These are phyloP conservation scores for Hirsutella rhossiliensis DNA, from an alignment of 2,329 filamentous ascomycete species.

Conservation along the genomic window DNA sequence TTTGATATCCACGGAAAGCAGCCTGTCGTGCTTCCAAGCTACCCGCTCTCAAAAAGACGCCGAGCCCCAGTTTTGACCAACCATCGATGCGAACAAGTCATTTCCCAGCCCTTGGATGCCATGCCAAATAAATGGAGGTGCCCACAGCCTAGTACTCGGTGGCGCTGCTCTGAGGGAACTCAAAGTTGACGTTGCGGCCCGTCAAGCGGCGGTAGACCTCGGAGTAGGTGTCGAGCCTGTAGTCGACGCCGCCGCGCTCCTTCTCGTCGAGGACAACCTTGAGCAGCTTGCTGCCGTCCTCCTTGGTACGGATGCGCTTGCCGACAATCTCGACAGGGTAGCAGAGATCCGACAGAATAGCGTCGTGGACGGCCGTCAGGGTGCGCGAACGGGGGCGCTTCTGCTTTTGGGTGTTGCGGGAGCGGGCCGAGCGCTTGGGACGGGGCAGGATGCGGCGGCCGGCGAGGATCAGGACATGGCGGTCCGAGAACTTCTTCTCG, in stretches of 20 bases:
- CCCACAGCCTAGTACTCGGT: slow-evolving; percentile 61
- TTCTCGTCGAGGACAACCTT: slow-evolving; percentile 99
- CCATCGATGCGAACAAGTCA: slow-evolving; percentile 22
- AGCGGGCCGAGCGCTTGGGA: slow-evolving; percentile 96
- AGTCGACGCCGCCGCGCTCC: slow-evolving; percentile 98
- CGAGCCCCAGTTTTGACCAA: slow-evolving; percentile 31
- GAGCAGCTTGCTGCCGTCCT: slow-evolving; percentile 95
- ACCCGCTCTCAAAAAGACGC: slow-evolving; percentile 31
- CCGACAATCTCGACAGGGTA: slow-evolving; percentile 99
- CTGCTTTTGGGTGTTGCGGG: slow-evolving; percentile 92
- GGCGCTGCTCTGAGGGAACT: slow-evolving; percentile 84
- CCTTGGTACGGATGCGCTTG: slow-evolving; percentile 97
- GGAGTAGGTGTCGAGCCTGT: slow-evolving; percentile 98
- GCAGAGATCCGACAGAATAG: slow-evolving; percentile 95
- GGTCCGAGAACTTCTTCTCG: slow-evolving; percentile 99
- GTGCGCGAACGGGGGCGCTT: slow-evolving; percentile 98
- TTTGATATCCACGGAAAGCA: slow-evolving; percentile 18
- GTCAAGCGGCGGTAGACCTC: slow-evolving; percentile 99
- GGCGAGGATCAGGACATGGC: slow-evolving; percentile 97
- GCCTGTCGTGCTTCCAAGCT: slow-evolving; percentile 37
- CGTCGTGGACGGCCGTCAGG: slow-evolving; percentile 96
- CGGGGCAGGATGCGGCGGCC: slow-evolving; percentile 97
- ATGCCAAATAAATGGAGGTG: slow-evolving; percentile 1
- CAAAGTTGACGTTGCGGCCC: slow-evolving; percentile 91
- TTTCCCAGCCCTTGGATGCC: slow-evolving; percentile 13